Base-by-base conservation (phyloP, 768 basidiomycete species). In the Mycena venus region DNA sequence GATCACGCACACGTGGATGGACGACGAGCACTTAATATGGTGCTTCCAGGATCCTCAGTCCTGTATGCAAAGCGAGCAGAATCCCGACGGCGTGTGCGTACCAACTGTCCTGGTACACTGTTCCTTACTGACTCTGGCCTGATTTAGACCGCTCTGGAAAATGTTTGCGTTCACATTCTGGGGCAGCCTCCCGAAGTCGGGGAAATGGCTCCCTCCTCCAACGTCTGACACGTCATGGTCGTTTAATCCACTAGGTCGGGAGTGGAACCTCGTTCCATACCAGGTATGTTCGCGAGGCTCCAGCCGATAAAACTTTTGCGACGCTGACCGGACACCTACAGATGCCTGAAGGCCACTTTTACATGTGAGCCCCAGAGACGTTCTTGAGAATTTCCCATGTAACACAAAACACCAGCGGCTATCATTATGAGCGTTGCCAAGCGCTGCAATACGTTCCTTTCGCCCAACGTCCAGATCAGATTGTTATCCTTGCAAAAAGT, bases 261-360 rank as follows among this genome's bases (percentile, higher is more conserved):
- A 75, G 55, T 75, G 74, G 74, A 75, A 53, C 31, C 64, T 75
- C 27, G 74, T 75, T 60, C 73, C 67, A 15, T 74, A 67, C 51
- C 73, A 62, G 58, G 73, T 74, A n/a, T 14, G 53, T 15, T 25
- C n/a, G n/a, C n/a, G n/a, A n/a, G n/a, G n/a, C n/a, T n/a, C n/a
- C n/a, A n/a, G n/a, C n/a, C n/a, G n/a, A n/a, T n/a, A n/a, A n/a
- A n/a, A n/a, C n/a, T n/a, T n/a, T n/a, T n/a, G n/a, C 19, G 27
- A 21, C 11, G 34, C 23, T 53, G 23, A 61, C 53, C 19, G 27
- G 12, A 44, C 9, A 56, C 0, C 23, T 17, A 17, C 44, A 75
- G 70, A 75, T 75, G 74, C 74, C 74, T 6, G 74, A 75, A 6
- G 59, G 66, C 17, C 74, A 75, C 38, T 75, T 75, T 29, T 75